Conservation (phyloP, 805 yeast genomes). For the Candida lessepsii region DNA sequence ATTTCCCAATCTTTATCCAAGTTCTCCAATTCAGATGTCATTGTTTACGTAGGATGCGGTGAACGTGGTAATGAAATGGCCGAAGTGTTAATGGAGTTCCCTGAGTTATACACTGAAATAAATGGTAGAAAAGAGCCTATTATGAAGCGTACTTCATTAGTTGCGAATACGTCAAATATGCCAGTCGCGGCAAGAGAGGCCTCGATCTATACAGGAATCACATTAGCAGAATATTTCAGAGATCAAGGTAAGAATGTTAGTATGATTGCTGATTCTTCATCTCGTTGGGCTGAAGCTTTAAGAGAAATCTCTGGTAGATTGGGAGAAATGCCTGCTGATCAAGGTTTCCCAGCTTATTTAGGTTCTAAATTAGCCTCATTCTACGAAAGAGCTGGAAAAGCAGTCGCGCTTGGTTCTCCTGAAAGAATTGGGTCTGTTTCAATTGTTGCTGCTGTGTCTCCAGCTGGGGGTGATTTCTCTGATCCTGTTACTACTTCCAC, state of each 20-base stretch:
- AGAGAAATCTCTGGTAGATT: constrained; percentile 99
- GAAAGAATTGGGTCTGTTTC: constrained; percentile 96
- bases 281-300: constrained; percentile 99
- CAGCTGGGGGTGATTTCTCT: constrained; percentile 99
- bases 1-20: constrained; percentile 96
- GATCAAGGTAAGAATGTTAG: constrained; percentile 99
- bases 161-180: constrained; percentile 98
- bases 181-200: constrained; percentile 99
- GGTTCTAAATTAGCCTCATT: constrained; percentile 99
- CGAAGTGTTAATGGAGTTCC: constrained; percentile 99
- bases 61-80: constrained; percentile 99
- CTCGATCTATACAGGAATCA: constrained; percentile 97
- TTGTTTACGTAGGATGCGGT: constrained; percentile 90
- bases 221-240: constrained; percentile 98
- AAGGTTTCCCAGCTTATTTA: constrained; percentile 99
- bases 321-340: constrained; percentile 99
- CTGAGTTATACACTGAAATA: constrained; percentile 89
- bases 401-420: constrained; percentile 93
- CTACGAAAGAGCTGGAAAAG: constrained; percentile 99
- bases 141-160: constrained; percentile 98
- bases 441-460: constrained; percentile 98
- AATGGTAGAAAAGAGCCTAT: constrained; percentile 95
- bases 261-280: constrained; percentile 99
- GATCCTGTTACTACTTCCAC: constrained; percentile 99
- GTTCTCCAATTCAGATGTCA: constrained; percentile 95